phyloP scores from a whole-genome alignment of 2,329 filamentous ascomycete genomes.

The Sporothrix variecibatus region DNA sequence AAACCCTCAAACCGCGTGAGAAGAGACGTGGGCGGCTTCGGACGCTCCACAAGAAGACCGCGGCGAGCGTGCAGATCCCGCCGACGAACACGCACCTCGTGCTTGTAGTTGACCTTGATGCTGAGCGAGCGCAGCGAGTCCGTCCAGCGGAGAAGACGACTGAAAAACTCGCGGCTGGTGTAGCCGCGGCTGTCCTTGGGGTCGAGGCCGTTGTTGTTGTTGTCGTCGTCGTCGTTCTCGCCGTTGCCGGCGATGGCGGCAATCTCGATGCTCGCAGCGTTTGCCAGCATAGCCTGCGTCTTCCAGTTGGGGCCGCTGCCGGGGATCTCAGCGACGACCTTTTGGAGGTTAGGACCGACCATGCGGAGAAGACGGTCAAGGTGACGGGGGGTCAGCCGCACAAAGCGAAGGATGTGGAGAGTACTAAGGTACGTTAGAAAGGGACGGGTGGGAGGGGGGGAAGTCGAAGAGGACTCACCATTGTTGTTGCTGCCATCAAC shows the following conservation, averaged over 20 bases:
- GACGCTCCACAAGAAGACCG: neutral
- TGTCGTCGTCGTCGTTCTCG: too few species aligned
- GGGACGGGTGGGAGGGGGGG: neutral
- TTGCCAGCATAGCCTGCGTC: neutral
- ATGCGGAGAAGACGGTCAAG: neutral
- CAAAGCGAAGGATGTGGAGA: neutral
- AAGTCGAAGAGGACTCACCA: neutral
- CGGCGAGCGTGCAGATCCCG: neutral
- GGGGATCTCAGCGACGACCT: neutral
- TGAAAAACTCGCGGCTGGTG: neutral
- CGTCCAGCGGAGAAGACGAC: neutral
- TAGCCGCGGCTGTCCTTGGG: neutral
- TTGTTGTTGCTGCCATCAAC: neutral
- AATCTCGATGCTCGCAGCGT: neutral
- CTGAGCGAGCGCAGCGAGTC: neutral
- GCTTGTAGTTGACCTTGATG: neutral
- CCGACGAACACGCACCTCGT: neutral
- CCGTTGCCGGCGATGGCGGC: too few species aligned
- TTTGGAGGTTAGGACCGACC: neutral
- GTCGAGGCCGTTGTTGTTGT: neutral
- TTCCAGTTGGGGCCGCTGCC: neutral
- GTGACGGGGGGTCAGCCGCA: neutral
- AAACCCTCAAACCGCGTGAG: neutral
- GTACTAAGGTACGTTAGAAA: neutral
- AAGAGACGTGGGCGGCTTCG: neutral